These are phyloP conservation scores for Zygotorulaspora mrakii DNA, from an alignment of 1,139 yeast genomes.

Conservation along the genomic window DNA sequence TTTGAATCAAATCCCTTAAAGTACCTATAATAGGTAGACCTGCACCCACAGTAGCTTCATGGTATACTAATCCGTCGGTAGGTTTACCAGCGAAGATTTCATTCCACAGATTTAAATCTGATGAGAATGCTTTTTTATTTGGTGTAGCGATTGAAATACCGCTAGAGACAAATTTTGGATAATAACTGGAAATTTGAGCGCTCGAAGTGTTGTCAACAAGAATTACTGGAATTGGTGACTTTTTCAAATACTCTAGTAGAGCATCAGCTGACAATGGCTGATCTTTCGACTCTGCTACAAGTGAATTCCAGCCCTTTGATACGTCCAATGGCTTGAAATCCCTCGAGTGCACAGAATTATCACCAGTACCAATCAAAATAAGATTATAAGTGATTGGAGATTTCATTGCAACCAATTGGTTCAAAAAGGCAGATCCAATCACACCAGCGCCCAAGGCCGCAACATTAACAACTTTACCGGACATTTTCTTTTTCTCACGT, in stretches of 20 bases:
- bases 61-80: constrained; percentile 74
- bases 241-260: constrained; percentile 58
- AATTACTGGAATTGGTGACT: constrained; percentile 70
- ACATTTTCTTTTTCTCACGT: constrained; percentile 17
- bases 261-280: constrained; percentile 55
- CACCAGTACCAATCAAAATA: constrained; percentile 71
- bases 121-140: constrained; percentile 95
- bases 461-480: constrained; percentile 39
- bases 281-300: constrained; percentile 46
- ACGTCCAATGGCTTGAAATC: constrained; percentile 72
- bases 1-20: constrained; percentile 75
- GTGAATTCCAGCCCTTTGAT: constrained; percentile 48
- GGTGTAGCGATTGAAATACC: constrained; percentile 97
- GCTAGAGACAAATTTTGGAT: constrained; percentile 65
- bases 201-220: constrained; percentile 92
- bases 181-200: constrained; percentile 66
- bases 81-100: constrained; percentile 57
- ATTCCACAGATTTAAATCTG: constrained; percentile 71
- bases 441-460: constrained; percentile 73
- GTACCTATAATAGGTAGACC: constrained; percentile 93
- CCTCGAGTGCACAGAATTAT: constrained; percentile 60
- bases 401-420: constrained; percentile 54
- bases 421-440: constrained; percentile 87
- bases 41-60: constrained; percentile 99
- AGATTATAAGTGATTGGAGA: constrained; percentile 62